Base-by-base conservation (phyloP, 495 filamentous ascomycete species). In the Neurospora sp. region DNA sequence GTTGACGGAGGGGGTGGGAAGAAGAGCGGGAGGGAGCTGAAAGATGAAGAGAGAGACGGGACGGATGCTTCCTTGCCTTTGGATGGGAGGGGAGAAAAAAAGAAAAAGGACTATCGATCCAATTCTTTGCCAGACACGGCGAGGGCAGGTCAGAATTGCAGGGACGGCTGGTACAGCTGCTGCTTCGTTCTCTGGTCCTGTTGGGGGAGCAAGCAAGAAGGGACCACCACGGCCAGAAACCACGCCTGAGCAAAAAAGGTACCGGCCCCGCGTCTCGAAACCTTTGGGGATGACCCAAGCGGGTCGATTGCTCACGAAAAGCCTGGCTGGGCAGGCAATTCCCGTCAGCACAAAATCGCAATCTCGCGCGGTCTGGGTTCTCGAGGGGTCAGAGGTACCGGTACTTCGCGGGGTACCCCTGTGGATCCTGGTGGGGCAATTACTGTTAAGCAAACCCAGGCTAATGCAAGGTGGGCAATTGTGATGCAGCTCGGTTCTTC, bases 221-320 rank as follows among this genome's bases (percentile, higher is more conserved):
- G 48, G 27, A 66, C 23, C 48, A 62, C 48, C 27, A 66, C 54
- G 71, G 41, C 72, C 72, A 66, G 23, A 66, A 66, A 66, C 27
- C 27, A 66, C 54, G 54, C 54, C 54, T 37, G 54, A 75, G 70
- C 69, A 38, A 75, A 79, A 78, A 78, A 77, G 78, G 78, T 76
- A 78, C 78, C 74, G 59, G 73, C 69, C 48, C 75, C 69, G 73
- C 71, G 75, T 71, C 72, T 74, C 78, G 74, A 79, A 82, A 80
- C 35, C 76, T 70, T 79, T 81, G 77, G 80, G 79, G 78, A 75
- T 76, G 73, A 72, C 59, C 74, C 71, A 77, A 78, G 75, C 75
- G 78, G 78, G 79, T 72, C 77, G 75, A 69, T 71, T 39, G 35
- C 75, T 73, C 37, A 69, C 48, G n/a, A 59, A 59, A 12, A 10